A percentile compares a stretch with the other conserved stretches of the same genome.
Evolutionary conservation across 371 early-diverging fungal genomes (phyloP).

Genomic region (Mortierella sp.): DNA sequence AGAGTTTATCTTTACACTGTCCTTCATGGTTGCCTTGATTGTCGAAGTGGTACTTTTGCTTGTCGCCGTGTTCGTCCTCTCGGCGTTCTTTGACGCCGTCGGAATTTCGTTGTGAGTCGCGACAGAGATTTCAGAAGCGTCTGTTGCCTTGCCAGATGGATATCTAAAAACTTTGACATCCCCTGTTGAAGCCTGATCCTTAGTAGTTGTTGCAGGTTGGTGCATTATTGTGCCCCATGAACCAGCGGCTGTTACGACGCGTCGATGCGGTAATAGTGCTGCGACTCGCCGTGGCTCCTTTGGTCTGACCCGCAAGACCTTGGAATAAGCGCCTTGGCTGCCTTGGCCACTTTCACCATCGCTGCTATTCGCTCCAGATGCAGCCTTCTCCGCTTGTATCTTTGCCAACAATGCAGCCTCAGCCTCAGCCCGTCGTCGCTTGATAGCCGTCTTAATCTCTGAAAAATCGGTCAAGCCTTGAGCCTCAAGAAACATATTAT

Average conservation of each 20-base stretch:
- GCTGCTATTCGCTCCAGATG: background rate
- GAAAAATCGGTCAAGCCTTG: slow-evolving; percentile 35
- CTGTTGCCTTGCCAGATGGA: too few relatives aligned
- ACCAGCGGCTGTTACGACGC: background rate
- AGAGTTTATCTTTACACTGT: too few relatives aligned
- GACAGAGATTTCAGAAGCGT: too few relatives aligned
- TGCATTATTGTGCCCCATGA: background rate
- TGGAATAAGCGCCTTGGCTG: background rate
- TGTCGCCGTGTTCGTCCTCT: too few relatives aligned
- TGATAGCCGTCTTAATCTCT: slow-evolving; percentile 30
- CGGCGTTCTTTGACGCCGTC: too few relatives aligned
- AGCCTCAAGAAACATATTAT: slow-evolving; percentile 32
- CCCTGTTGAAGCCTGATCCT: background rate
- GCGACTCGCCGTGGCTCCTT: background rate
- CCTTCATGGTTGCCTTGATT: too few relatives aligned
- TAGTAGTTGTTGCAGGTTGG: background rate
- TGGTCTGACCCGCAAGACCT: background rate
- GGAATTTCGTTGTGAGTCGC: too few relatives aligned
- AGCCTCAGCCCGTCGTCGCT: slow-evolving; percentile 18
- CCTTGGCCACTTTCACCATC: slow-evolving; percentile 3
- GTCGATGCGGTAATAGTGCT: background rate
- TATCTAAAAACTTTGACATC: too few relatives aligned
- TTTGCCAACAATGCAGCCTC: slow-evolving; percentile 55
- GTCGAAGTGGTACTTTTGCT: too few relatives aligned
- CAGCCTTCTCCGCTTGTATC: slow-evolving; percentile 52